These are phyloP conservation scores for Gracilaria vermiculophylla DNA, from an alignment of 23 red algal genomes.

Conservation along the genomic window DNA sequence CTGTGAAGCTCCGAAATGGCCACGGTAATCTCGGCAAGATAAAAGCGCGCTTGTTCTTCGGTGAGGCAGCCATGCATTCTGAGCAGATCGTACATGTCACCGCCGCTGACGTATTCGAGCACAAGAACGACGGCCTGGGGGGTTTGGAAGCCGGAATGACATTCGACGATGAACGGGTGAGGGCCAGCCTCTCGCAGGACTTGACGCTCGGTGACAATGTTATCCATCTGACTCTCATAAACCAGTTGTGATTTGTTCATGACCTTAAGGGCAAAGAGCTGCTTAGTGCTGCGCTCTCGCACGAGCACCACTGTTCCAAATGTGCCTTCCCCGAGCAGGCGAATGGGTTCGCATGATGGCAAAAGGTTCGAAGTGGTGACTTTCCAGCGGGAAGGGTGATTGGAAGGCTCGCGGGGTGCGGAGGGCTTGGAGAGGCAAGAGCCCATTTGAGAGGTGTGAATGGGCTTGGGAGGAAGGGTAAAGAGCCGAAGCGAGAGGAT, in stretches of 20 bases:
- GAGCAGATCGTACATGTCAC: conserved; percentile 91
- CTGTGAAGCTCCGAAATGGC: conserved; percentile 79
- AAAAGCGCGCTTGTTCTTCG: conserved; percentile 78
- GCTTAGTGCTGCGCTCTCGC: conserved; percentile 77
- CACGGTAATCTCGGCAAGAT: conserved; percentile 81
- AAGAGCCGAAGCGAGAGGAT: not conserved
- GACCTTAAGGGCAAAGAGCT: conserved; percentile 84
- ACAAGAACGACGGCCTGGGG: conserved; percentile 85
- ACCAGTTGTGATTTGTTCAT: conserved; percentile 88
- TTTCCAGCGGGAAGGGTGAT: conserved; percentile 24
- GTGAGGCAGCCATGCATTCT: conserved; percentile 62
- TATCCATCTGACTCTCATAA: conserved; percentile 51
- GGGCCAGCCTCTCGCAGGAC: conserved; percentile 87
- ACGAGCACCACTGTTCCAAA: conserved; percentile 89
- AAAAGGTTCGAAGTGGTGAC: conserved; percentile 34
- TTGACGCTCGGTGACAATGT: conserved; percentile 74
- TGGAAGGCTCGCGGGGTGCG: not conserved
- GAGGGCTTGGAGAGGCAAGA: not conserved
- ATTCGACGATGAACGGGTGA: conserved; percentile 93
- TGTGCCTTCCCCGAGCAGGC: conserved; percentile 88
- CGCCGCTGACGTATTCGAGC: conserved; percentile 91
- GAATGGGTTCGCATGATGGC: conserved; percentile 74
- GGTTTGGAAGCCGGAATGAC: conserved; percentile 80
- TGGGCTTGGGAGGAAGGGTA: not conserved
- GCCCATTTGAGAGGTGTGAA: not conserved